These are phyloP conservation scores for Geotrichum reessii DNA, from an alignment of 1,139 yeast genomes.

Conservation along the genomic window DNA sequence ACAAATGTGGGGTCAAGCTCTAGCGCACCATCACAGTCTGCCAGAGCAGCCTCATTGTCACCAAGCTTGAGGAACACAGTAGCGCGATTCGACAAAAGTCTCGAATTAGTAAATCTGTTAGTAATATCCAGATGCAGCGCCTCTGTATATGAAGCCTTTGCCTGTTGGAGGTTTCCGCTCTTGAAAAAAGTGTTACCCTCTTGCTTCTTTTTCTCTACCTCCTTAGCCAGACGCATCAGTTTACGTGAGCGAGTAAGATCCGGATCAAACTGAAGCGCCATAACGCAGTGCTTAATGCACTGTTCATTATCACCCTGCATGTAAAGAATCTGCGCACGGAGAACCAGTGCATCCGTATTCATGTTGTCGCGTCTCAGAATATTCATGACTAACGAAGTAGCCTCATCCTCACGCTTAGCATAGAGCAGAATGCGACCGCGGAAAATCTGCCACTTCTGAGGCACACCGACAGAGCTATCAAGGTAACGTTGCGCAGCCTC, in stretches of 20 bases:
- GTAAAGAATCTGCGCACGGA: conserved; percentile 38
- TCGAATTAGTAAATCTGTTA: conserved; percentile 44
- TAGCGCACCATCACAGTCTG: conserved; percentile 58
- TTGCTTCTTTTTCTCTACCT: conserved; percentile 38
- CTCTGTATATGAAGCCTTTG: conserved; percentile 57
- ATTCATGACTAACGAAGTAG: conserved; percentile 35
- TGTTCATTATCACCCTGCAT: conserved; percentile 38
- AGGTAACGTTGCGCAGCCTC: conserved; percentile 38
- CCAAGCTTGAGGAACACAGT: conserved; percentile 58
- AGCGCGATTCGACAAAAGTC: conserved; percentile 74
- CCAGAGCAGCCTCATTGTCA: conserved; percentile 52
- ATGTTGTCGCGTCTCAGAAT: conserved; percentile 35
- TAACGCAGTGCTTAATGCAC: conserved; percentile 38
- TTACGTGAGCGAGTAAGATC: conserved; percentile 36
- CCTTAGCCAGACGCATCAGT: conserved; percentile 33
- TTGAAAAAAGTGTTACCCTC: conserved; percentile 68
- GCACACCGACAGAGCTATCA: conserved; percentile 34
- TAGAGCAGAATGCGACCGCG: conserved; percentile 32
- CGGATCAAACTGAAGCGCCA: conserved; percentile 42
- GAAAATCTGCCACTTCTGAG: conserved; percentile 36
- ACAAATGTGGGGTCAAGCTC: conserved; percentile 37
- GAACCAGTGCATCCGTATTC: conserved; percentile 39
- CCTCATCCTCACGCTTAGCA: conserved; percentile 36
- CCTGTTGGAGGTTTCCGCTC: conserved; percentile 47
- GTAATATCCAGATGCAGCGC: conserved; percentile 55